A percentile compares a stretch with the other conserved stretches of the same genome.
These are phyloP conservation scores for Cryptococcus floricola DNA, from an alignment of 1,284 basidiomycete species.

Conservation along the genomic window DNA sequence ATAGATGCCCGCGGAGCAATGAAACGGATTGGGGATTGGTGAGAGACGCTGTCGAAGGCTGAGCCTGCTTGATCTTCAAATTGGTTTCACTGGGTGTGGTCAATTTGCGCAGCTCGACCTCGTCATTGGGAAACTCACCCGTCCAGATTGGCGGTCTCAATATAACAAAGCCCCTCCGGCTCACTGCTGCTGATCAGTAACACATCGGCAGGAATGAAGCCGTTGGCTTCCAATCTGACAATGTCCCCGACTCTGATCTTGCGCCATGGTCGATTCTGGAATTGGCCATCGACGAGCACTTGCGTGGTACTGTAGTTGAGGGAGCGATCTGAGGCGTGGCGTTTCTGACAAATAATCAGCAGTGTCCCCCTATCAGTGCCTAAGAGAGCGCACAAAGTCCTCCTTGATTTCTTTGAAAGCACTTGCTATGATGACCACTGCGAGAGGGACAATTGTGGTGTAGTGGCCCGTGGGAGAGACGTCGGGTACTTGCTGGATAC, in stretches of 20 bases:
- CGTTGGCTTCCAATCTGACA: constrained; percentile 82
- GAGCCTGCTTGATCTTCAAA: constrained; percentile 96
- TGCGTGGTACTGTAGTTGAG: constrained; percentile 81
- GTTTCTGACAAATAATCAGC: constrained; percentile 56
- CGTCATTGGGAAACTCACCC: constrained; percentile 59
- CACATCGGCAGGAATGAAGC: constrained; percentile 95
- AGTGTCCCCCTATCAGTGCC: constrained; percentile 1
- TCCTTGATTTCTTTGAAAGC: constrained; percentile 96
- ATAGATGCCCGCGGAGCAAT: constrained; percentile 72
- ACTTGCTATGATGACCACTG: constrained; percentile 85
- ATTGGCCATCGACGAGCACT: constrained; percentile 65
- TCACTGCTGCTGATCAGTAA: constrained; percentile 84
- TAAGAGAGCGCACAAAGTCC: constrained; percentile 59
- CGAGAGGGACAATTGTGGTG: constrained; percentile 92
- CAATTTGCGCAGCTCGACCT: neutral
- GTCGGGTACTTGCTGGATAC: constrained; percentile 95
- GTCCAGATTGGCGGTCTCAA: constrained; percentile 96
- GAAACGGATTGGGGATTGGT: constrained; percentile 73
- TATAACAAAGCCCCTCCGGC: constrained; percentile 94
- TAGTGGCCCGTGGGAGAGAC: constrained; percentile 95
- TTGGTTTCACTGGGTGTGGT: constrained; percentile 75
- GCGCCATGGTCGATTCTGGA: constrained; percentile 79
- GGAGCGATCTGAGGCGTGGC: constrained; percentile 89
- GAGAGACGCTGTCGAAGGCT: constrained; percentile 71
- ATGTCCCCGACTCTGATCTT: constrained; percentile 88